These are phyloP conservation scores for Didymellaceae sp. DNA, from an alignment of 2,329 filamentous ascomycete genomes.

Conservation along the genomic window DNA sequence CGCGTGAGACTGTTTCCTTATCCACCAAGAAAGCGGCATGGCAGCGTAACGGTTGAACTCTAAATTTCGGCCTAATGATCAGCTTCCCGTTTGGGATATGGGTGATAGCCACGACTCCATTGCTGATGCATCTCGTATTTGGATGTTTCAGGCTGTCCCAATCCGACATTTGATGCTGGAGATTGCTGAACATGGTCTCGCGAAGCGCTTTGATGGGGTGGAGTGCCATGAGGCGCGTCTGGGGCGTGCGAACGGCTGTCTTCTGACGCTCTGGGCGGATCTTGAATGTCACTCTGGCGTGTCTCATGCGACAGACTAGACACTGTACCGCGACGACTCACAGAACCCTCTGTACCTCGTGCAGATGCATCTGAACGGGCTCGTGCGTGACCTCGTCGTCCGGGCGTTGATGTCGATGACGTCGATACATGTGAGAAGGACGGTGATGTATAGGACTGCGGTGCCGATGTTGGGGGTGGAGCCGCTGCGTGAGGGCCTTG, in stretches of 20 bases:
- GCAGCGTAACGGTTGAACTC: constrained; percentile 33
- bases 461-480: constrained; percentile 59
- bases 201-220: constrained; percentile 33
- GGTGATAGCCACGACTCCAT: constrained; percentile 40
- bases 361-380: constrained; percentile 69
- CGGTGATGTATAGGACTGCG: constrained; percentile 55
- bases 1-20: constrained; percentile 14
- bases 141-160: constrained; percentile 45
- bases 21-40: constrained; percentile 19
- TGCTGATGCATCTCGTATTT: constrained; percentile 42
- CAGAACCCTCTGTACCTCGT: constrained; percentile 41
- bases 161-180: constrained; percentile 36
- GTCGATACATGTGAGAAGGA: constrained; percentile 64
- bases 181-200: constrained; percentile 25
- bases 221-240: constrained; percentile 26
- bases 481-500: constrained; percentile 59
- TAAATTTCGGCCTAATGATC: constrained; percentile 38
- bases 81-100: constrained; percentile 47
- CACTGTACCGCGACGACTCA: constrained; percentile 44
- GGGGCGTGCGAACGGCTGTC: constrained; percentile 27
- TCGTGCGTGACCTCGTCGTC: constrained; percentile 67
- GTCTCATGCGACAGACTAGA: constrained; percentile 42
- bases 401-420: constrained; percentile 60
- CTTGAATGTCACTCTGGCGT: constrained; percentile 34
- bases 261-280: constrained; percentile 34